Percentiles rank a stretch among this genome's conserved stretches.
Evolutionary conservation across 331 rosid genomes (phyloP).

Genomic region (Pyrus hybrid): DNA sequence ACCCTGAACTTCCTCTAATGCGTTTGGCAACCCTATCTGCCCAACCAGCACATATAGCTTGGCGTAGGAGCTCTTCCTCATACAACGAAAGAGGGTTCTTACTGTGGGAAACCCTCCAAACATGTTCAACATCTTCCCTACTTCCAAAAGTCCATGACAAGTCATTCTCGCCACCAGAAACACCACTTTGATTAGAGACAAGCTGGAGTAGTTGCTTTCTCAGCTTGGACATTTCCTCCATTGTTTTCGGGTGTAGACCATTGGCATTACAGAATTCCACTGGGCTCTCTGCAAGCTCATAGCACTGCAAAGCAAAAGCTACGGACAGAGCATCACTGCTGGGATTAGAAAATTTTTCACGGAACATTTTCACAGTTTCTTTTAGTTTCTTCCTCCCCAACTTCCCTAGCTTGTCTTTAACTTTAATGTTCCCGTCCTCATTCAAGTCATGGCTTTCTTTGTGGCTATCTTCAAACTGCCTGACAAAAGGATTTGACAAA

Average conservation of each 20-base stretch:
- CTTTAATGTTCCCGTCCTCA: slow-evolving; percentile 22
- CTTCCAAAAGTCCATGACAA: slow-evolving; percentile 66
- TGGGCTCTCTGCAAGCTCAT: slow-evolving; percentile 43
- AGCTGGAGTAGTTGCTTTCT: slow-evolving; percentile 61
- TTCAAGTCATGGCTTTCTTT: slow-evolving; percentile 26
- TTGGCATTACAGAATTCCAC: slow-evolving; percentile 52
- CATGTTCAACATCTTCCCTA: slow-evolving; percentile 47
- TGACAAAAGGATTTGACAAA: too few species aligned
- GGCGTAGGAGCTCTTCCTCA: slow-evolving; percentile 72
- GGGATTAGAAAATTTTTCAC: slow-evolving; percentile 54
- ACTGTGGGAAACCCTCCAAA: slow-evolving; percentile 45
- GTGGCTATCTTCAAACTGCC: slow-evolving; percentile 45
- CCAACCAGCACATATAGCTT: slow-evolving; percentile 97
- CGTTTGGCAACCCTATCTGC: slow-evolving; percentile 91
- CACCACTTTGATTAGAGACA: slow-evolving; percentile 48
- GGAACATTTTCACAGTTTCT: slow-evolving; percentile 49
- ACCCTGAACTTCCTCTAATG: slow-evolving; percentile 35
- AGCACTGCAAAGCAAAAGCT: slow-evolving; percentile 76
- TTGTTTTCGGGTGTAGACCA: slow-evolving; percentile 69
- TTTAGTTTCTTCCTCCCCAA: slow-evolving; percentile 56
- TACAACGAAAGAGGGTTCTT: slow-evolving; percentile 51
- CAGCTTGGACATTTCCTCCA: slow-evolving; percentile 92
- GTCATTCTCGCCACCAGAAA: slow-evolving; percentile 37
- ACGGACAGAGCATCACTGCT: slow-evolving; percentile 67
- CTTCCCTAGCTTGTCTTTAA: slow-evolving; percentile 38